A percentile compares a stretch with the other conserved stretches of the same genome.
These are phyloP conservation scores for Protomyces arabidopsidicola DNA, from an alignment of 1,139 yeast genomes.

Conservation along the genomic window DNA sequence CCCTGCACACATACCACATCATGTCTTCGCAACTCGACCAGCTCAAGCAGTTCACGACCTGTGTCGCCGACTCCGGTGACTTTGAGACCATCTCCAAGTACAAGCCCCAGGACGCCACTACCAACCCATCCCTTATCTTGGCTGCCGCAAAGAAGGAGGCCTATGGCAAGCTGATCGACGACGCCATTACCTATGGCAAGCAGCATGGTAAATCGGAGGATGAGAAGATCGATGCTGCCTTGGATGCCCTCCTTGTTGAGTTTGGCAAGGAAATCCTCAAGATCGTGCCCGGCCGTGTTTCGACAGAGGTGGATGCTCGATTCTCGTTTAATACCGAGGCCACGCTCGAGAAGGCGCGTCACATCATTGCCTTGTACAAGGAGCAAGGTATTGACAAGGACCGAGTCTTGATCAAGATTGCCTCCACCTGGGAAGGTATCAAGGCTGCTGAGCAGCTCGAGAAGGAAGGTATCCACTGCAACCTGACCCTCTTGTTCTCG, in stretches of 20 bases:
- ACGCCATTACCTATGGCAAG: slow-evolving; percentile 84
- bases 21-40: slow-evolving; percentile 74
- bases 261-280: slow-evolving; percentile 90
- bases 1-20: not conserved
- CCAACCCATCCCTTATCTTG: slow-evolving; percentile 95
- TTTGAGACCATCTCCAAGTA: slow-evolving; percentile 89
- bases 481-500: slow-evolving; percentile 91
- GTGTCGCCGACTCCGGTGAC: slow-evolving; percentile 98
- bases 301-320: slow-evolving; percentile 98
- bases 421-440: slow-evolving; percentile 99
- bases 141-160: slow-evolving; percentile 92
- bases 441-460: slow-evolving; percentile 97
- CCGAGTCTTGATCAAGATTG: slow-evolving; percentile 89
- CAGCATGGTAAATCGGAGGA: slow-evolving; percentile 39
- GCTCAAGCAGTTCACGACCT: slow-evolving; percentile 87
- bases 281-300: slow-evolving; percentile 98
- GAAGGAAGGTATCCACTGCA: slow-evolving; percentile 87
- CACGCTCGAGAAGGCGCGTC: slow-evolving; percentile 84
- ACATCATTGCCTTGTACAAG: slow-evolving; percentile 79
- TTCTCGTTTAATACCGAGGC: slow-evolving; percentile 91
- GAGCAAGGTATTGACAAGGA: slow-evolving; percentile 79
- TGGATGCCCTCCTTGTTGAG: slow-evolving; percentile 89
- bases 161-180: slow-evolving; percentile 83
- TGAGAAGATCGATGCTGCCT: slow-evolving; percentile 67
- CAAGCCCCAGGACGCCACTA: slow-evolving; percentile 98